A percentile compares a stretch with the other conserved stretches of the same genome.
Conservation (phyloP, 306 rosid species). For the Datisca glomerata region DNA sequence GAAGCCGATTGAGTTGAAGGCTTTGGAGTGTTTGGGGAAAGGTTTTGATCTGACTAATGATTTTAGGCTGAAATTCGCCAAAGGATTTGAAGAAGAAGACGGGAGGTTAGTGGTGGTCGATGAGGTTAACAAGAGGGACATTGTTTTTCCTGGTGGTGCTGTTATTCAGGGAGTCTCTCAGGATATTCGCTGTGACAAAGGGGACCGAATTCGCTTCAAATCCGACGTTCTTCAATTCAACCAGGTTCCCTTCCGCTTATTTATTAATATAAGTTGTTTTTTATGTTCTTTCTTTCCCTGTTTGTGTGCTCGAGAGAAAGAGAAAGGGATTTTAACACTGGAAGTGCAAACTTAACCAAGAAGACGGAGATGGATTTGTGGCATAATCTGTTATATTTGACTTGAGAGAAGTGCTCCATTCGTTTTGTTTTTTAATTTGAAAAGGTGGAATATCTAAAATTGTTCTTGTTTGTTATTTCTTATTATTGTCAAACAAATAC, state of each 20-base stretch:
- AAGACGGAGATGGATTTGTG: too few species aligned
- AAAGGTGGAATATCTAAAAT: too few species aligned
- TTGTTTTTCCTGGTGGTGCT: slow-evolving; percentile 67
- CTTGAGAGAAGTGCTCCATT: too few species aligned
- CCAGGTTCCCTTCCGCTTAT: slow-evolving; percentile 47
- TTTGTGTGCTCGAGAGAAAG: neutral
- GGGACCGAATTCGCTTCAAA: slow-evolving; percentile 85
- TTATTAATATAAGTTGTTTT: too few species aligned
- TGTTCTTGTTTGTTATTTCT: too few species aligned
- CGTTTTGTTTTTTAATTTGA: too few species aligned
- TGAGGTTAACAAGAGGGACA: slow-evolving; percentile 51
- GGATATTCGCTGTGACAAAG: slow-evolving; percentile 78
- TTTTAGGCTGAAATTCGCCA: slow-evolving; percentile 66
- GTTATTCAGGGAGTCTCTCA: slow-evolving; percentile 59
- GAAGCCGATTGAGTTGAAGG: slow-evolving; percentile 36
- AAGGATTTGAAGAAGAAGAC: slow-evolving; percentile 30
- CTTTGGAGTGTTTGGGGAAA: slow-evolving; percentile 70
- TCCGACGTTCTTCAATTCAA: slow-evolving; percentile 87
- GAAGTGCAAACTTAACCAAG: too few species aligned
- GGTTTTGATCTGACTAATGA: slow-evolving; percentile 88
- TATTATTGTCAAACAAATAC: too few species aligned
- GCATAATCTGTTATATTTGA: too few species aligned
- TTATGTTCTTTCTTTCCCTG: neutral
- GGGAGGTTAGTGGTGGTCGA: slow-evolving; percentile 66
- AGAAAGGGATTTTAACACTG: too few species aligned